A percentile compares a stretch with the other conserved stretches of the same genome.
These are phyloP conservation scores for Gentiana straminea DNA, from an alignment of 257 asterid species.

Conservation along the genomic window DNA sequence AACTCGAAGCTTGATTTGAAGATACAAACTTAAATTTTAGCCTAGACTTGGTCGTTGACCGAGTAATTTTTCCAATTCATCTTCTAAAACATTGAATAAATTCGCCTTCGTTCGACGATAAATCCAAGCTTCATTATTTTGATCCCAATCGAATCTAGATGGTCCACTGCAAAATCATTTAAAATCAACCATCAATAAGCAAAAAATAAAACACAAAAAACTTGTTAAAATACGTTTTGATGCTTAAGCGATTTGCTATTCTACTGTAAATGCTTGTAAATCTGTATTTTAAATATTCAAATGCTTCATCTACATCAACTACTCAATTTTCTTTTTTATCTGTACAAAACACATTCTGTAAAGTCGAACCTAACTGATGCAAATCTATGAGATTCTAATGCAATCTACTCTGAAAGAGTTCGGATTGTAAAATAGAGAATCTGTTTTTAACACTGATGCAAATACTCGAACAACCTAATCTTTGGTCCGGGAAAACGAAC, in stretches of 20 bases:
- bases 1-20: too few species aligned
- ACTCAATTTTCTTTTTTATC: too few species aligned
- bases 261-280: background rate
- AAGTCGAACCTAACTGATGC: too few species aligned
- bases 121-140: slow-evolving; percentile 48
- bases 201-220: background rate
- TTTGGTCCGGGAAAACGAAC: too few species aligned
- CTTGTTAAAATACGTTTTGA: too few species aligned
- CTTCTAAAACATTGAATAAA: slow-evolving; percentile 40
- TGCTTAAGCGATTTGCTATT: too few species aligned
- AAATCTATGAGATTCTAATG: too few species aligned
- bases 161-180: slow-evolving; percentile 63
- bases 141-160: slow-evolving; percentile 88
- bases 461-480: too few species aligned
- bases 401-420: too few species aligned
- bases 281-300: background rate
- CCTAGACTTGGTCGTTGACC: slow-evolving; percentile 21
- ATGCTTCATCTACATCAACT: too few species aligned
- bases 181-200: background rate
- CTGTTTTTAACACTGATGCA: too few species aligned
- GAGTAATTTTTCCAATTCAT: slow-evolving; percentile 62
- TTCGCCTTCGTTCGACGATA: slow-evolving; percentile 55
- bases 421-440: too few species aligned
- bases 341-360: background rate
- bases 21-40: slow-evolving; percentile 18